Base-by-base conservation (phyloP, 2,329 filamentous ascomycete species). In the Stachybotrys elegans region DNA sequence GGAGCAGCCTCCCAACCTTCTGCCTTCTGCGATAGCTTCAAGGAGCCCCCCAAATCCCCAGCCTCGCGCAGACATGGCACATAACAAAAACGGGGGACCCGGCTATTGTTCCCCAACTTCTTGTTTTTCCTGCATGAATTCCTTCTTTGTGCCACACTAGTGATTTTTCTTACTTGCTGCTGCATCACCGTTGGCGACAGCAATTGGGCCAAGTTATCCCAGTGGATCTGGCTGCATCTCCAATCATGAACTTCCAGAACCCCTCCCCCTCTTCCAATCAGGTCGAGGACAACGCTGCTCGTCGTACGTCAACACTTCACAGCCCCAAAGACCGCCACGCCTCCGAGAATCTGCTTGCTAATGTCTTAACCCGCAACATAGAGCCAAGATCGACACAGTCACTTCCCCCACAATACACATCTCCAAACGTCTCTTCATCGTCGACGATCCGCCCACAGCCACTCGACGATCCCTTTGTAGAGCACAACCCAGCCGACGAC, bases 161-260 rank as follows among this genome's bases (percentile, higher is more conserved):
- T n/a, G n/a, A n/a, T n/a, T n/a, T n/a, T n/a, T n/a, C n/a, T n/a
- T n/a, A n/a, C n/a, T n/a, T n/a, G n/a, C n/a, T n/a, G n/a, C n/a
- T n/a, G n/a, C n/a, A n/a, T n/a, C n/a, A n/a, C n/a, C n/a, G n/a
- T n/a, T n/a, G n/a, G n/a, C n/a, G n/a, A n/a, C n/a, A n/a, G 17
- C 38, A 40, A 29, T 40, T 40, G 38, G 38, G n/a, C 22, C 14
- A 17, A 40, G 22, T 17, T 25, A 8, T 25, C 16, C 22, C 22
- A 40, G 38, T 25, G n/a, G 36, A 40, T 17, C 22, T 40, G 27
- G 38, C 13, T 40, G 38, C 38, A 29, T 29, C 29, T 29, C 9
- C 22, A 40, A 40, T 8, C 21, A 40, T 40, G 38, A 23, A 40
- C 38, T 29, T n/a, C 20, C 38, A 20, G 16, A 23, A 23, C 20